A percentile compares a stretch with the other conserved stretches of the same genome.
Conservation (phyloP, 495 filamentous ascomycete genomes). For the Lentithecium fluviatile region DNA sequence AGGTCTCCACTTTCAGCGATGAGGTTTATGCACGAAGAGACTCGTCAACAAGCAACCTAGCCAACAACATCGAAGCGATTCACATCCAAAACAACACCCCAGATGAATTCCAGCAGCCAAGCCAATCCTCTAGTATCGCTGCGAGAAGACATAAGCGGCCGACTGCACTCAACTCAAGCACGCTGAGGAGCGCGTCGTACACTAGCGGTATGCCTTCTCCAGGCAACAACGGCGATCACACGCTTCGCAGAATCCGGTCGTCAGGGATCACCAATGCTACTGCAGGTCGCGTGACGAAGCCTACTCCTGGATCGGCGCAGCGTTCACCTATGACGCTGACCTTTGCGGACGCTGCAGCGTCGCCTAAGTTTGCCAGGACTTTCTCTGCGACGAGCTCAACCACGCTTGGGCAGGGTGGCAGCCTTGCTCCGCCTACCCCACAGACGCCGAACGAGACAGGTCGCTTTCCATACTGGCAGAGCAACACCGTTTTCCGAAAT, state of each 20-base stretch:
- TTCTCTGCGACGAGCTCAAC: conserved; percentile 23
- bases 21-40: conserved; percentile 33
- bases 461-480: conserved; percentile 35
- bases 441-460: conserved; percentile 40
- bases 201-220: conserved; percentile 38
- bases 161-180: conserved; percentile 35
- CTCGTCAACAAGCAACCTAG: conserved; percentile 36
- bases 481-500: conserved; percentile 27
- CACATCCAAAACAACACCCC: conserved; percentile 28
- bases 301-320: conserved; percentile 40
- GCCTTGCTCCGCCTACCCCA: conserved; percentile 45
- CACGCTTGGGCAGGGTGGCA: conserved; percentile 26
- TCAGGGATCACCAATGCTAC: conserved; percentile 32
- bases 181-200: conserved; percentile 45
- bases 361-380: conserved; percentile 37
- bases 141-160: conserved; percentile 41
- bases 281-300: conserved; percentile 43
- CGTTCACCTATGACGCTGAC: conserved; percentile 42
- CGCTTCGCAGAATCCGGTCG: conserved; percentile 44
- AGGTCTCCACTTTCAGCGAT: conserved; percentile 8
- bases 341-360: conserved; percentile 43
- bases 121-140: conserved; percentile 39
- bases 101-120: conserved; percentile 40
- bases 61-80: conserved; percentile 30
- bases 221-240: conserved; percentile 29